Base-by-base conservation (phyloP, 176 grass and related monocot genomes). In the Juncus effusus region DNA sequence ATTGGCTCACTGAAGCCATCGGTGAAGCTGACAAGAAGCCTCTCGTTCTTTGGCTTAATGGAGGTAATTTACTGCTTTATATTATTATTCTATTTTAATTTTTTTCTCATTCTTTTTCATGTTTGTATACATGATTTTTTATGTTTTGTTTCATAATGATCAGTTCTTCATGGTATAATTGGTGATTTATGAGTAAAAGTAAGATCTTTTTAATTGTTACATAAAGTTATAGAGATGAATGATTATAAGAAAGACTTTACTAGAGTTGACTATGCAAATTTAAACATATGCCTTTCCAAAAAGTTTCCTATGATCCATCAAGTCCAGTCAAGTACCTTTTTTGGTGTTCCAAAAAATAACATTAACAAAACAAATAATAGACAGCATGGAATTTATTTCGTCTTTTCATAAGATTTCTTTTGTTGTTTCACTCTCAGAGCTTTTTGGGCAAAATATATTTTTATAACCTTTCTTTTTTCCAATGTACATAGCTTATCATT, bases 21-120 rank as follows among this genome's bases (percentile, higher is more conserved):
- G 64, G 35, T 41, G 79, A 63, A 62, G 60, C 85, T 3, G 71
- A 83, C 36, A 59, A n/a, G 40, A 99, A 93, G 80, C 88, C 94
- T 3, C 88, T 99, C 6, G 88, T 99, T 74, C 85, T 99, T 57
- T 99, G 94, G 94, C 88, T 99, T 60, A 99, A 99, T 80, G 94
- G 94, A 89, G 94, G 94, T 99, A 8, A 79, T 72, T 38, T 0
- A 16, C 7, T 70, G 54, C n/a, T 54, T 10, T 51, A n/a, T 16
- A 67, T 67, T 56, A 56, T 52, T 70, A 56, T 42, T 54, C 54
- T 54, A 42, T 36, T 68, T 67, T 47, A 4, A 4, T 67, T 37
- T 19, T 68, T 10, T 3, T 54, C 35, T 36, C 1, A 15, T 54
- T 55, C 6, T 69, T 4, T 56, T 69, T 69, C 16, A 2, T 67